Evolutionary conservation across 2,329 filamentous ascomycete genomes (phyloP).

Genomic region (Leptographium galeiforme): DNA sequence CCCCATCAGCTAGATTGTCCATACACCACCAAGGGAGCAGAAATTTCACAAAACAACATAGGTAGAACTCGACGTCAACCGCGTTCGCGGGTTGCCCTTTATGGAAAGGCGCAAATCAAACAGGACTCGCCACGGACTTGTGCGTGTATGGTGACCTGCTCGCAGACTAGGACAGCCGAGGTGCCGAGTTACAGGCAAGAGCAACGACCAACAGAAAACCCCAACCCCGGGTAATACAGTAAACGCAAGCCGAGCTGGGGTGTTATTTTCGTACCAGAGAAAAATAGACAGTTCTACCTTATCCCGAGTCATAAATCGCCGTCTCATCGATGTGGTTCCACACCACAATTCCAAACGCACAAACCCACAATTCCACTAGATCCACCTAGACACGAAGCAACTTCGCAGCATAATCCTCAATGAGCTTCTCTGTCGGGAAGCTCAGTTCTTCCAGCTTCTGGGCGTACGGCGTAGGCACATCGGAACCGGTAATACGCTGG

Average conservation of each 20-base stretch:
- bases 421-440: slow-evolving; percentile 83
- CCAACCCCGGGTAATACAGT: neutral
- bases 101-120: slow-evolving; percentile 1
- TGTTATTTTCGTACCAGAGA: neutral
- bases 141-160: neutral
- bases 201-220: too few relatives aligned
- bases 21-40: too few relatives aligned
- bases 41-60: too few relatives aligned
- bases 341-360: neutral
- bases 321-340: neutral
- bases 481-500: slow-evolving; percentile 86
- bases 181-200: neutral
- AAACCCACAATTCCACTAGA: too few relatives aligned
- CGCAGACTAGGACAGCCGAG: too few relatives aligned
- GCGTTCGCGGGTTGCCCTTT: slow-evolving; percentile 2
- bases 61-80: slow-evolving; percentile 4
- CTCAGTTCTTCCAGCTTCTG: slow-evolving; percentile 85
- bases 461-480: slow-evolving; percentile 94
- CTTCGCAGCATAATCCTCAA: slow-evolving; percentile 81
- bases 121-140: slow-evolving; percentile 3
- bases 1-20: too few relatives aligned
- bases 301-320: neutral
- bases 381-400: slow-evolving; percentile 50
- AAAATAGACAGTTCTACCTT: neutral
- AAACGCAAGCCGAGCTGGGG: neutral